Evolutionary conservation across 352 stramenopile species (phyloP).

Genomic region (Phytophthora pinifolia): DNA sequence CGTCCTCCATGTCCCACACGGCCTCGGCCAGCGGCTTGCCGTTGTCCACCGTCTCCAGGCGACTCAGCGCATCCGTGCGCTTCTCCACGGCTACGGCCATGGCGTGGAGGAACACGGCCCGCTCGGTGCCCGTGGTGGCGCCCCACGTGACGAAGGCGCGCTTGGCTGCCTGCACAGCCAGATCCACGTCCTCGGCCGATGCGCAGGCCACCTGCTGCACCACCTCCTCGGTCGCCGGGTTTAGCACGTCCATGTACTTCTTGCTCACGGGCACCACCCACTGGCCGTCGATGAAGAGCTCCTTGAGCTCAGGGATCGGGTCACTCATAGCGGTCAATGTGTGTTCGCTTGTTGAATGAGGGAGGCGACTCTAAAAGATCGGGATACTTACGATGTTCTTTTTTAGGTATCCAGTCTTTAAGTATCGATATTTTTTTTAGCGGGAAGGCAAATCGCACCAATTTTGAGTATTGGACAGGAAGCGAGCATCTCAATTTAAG

Average conservation of each 20-base stretch:
- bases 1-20: constrained; percentile 74
- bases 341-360: too few relatives aligned
- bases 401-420: too few relatives aligned
- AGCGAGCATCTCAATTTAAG: too few relatives aligned
- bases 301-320: constrained; percentile 40
- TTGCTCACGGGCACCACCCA: constrained; percentile 43
- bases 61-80: constrained; percentile 34
- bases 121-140: constrained; percentile 37
- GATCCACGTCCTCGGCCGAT: constrained; percentile 47
- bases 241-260: constrained; percentile 61
- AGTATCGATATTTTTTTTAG: too few relatives aligned
- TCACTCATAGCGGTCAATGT: too few relatives aligned
- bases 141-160: constrained; percentile 39
- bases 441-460: neutral
- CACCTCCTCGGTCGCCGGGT: constrained; percentile 53
- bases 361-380: too few relatives aligned
- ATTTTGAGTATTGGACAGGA: neutral
- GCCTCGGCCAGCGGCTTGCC: constrained; percentile 66
- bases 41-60: constrained; percentile 66
- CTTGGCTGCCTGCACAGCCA: constrained; percentile 41
- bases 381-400: too few relatives aligned
- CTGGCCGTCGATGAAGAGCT: constrained; percentile 66
- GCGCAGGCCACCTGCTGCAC: constrained; percentile 52
- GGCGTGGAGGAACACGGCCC: constrained; percentile 40
- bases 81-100: constrained; percentile 26